These are phyloP conservation scores for Serendipita sp. DNA, from an alignment of 768 basidiomycete genomes.

Conservation along the genomic window DNA sequence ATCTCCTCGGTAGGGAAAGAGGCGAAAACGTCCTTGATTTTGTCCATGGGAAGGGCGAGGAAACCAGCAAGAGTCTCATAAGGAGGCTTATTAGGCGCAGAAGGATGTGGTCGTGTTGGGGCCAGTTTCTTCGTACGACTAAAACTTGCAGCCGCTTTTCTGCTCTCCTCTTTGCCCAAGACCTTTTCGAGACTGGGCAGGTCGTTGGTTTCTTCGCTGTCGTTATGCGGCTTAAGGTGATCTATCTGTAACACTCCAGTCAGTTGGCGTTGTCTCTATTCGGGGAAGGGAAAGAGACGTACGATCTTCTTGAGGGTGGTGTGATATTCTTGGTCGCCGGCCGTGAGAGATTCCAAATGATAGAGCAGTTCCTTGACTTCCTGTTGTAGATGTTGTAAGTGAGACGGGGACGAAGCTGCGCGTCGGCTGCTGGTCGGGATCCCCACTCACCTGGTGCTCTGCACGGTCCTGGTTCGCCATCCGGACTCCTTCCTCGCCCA, in stretches of 20 bases:
- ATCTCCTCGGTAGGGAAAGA: slow-evolving; percentile 41
- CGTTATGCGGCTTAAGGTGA: slow-evolving; percentile 36
- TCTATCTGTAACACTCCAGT: slow-evolving; percentile 22
- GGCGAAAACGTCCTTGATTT: slow-evolving; percentile 39
- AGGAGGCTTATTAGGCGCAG: slow-evolving; percentile 40
- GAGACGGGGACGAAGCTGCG: neutral
- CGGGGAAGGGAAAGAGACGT: neutral
- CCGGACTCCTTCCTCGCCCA: slow-evolving; percentile 34
- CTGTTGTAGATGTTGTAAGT: slow-evolving; percentile 14
- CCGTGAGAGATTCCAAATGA: slow-evolving; percentile 29
- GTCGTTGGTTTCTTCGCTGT: slow-evolving; percentile 42
- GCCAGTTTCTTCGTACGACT: slow-evolving; percentile 44
- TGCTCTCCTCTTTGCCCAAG: slow-evolving; percentile 27
- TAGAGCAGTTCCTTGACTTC: slow-evolving; percentile 28
- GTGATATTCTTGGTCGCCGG: slow-evolving; percentile 23
- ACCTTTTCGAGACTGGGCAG: slow-evolving; percentile 35
- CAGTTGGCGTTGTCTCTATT: neutral
- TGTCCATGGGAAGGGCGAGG: slow-evolving; percentile 40
- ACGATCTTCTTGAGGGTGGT: slow-evolving; percentile 18
- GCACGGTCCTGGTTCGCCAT: slow-evolving; percentile 40
- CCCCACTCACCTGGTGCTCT: slow-evolving; percentile 34
- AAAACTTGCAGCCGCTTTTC: slow-evolving; percentile 33
- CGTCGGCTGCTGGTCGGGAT: neutral
- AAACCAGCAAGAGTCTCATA: slow-evolving; percentile 44
- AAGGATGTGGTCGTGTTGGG: slow-evolving; percentile 41